These are phyloP conservation scores for Athelia sp. DNA, from an alignment of 1,284 basidiomycete species.

Conservation along the genomic window DNA sequence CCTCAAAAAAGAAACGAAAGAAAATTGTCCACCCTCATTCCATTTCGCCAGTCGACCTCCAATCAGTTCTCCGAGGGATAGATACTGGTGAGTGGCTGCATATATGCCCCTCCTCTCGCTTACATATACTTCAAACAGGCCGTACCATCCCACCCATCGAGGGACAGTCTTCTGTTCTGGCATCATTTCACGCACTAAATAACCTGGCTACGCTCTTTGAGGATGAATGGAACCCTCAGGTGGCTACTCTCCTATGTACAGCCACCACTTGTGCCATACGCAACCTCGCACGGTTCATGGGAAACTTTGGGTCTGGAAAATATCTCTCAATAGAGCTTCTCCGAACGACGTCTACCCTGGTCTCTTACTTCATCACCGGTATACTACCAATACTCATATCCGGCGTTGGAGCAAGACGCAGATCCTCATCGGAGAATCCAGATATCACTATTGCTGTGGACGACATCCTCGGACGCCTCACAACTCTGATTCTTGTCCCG, in stretches of 20 bases:
- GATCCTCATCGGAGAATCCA: background rate
- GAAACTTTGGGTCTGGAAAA: background rate
- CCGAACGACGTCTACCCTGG: background rate
- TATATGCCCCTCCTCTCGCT: no score
- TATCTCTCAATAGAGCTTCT: background rate
- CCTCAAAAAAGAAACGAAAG: background rate
- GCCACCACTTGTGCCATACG: background rate
- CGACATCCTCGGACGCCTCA: conserved; percentile 16
- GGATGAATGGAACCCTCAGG: background rate
- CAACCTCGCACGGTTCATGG: background rate
- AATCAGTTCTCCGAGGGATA: background rate
- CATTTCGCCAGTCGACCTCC: background rate
- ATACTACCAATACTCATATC: background rate
- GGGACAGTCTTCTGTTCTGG: background rate
- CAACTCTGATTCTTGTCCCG: conserved; percentile 18
- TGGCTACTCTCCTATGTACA: background rate
- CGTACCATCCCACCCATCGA: background rate
- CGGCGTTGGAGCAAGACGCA: background rate
- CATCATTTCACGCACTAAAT: background rate
- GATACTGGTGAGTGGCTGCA: background rate
- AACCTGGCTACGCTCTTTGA: background rate
- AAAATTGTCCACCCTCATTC: background rate
- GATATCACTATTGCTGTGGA: conserved; percentile 2
- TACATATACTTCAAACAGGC: no score
- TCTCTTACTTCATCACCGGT: background rate